Evolutionary conservation across 176 grass and related monocot species (phyloP).

Genomic region (Eleusine indica): DNA sequence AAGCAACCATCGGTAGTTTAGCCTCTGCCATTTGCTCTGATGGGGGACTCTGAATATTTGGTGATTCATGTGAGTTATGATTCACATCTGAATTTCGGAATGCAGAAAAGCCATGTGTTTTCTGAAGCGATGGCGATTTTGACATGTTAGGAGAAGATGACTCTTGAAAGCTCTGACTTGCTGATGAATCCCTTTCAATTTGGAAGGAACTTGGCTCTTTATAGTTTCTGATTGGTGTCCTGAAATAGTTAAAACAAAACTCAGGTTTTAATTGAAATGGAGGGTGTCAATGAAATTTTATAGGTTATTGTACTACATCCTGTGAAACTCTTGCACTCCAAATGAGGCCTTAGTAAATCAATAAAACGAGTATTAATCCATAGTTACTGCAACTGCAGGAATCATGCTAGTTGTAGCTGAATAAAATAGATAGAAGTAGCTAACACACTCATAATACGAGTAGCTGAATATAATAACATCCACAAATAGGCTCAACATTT

Average conservation of each 20-base stretch:
- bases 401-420: constrained; percentile 5
- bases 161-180: constrained; percentile 79
- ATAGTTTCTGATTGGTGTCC: constrained; percentile 84
- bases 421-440: background rate
- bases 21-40: constrained; percentile 81
- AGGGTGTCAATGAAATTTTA: background rate
- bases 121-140: constrained; percentile 94
- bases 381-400: background rate
- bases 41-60: constrained; percentile 85
- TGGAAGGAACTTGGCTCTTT: constrained; percentile 68
- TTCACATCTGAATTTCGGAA: constrained; percentile 76
- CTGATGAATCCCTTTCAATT: constrained; percentile 81
- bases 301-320: background rate
- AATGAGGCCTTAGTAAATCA: background rate
- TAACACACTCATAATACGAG: background rate
- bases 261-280: background rate
- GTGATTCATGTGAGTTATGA: constrained; percentile 81
- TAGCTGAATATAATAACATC: background rate
- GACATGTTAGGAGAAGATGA: constrained; percentile 90
- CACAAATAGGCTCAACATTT: background rate
- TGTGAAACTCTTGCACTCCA: background rate
- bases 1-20: constrained; percentile 55
- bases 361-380: constrained; percentile 16
- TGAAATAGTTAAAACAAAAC: constrained; percentile 49
- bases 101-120: constrained; percentile 71